Base-by-base conservation (phyloP, 306 rosid genomes). In the Nissolia schottii region DNA sequence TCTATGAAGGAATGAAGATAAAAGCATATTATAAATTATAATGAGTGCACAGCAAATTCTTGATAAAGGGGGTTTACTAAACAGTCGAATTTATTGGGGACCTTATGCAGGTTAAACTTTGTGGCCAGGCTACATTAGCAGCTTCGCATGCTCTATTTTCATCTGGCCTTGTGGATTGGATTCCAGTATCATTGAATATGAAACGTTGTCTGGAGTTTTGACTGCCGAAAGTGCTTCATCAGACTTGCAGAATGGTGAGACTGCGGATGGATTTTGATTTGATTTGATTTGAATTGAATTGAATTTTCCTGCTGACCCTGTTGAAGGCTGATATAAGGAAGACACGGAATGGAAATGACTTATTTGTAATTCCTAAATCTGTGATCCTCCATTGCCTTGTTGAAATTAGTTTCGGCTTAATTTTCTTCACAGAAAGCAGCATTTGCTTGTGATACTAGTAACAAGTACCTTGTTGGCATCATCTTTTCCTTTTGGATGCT, bases 91-190 rank as follows among this genome's bases (percentile, higher is more conserved):
- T 4, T 5, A 0, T 11, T 3, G 43, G 46, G 50, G 22, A 48
- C 10, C 49, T 80, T 76, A 14, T 66, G 54, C 85, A 92, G 96
- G 91, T 92, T 78, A 13, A 84, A 18, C 89, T 93, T 63, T 93
- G 98, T 69, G 98, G 97, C 32, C 96, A 90, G 74, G 97, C 92
- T 56, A 93, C 98, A 75, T 24, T 89, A 64, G 98, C 98, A 0
- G 86, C 96, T 54, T 78, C 97, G 3, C 87, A 90, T 63, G 46
- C 61, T 3, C 71, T 93, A 25, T 85, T 87, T 59, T 62, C 85
- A 46, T 71, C 83, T 66, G 87, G 88, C 63, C 70, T 80, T 31
- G 84, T 80, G 53, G 73, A n/a, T n/a, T n/a, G n/a, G n/a, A 82
- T 28, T 73, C 79, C 24, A 13, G 71, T 51, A 11, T 80, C 11